phyloP scores from a whole-genome alignment of 2,329 filamentous ascomycete genomes.

The Aspergillus hiratsukae region DNA sequence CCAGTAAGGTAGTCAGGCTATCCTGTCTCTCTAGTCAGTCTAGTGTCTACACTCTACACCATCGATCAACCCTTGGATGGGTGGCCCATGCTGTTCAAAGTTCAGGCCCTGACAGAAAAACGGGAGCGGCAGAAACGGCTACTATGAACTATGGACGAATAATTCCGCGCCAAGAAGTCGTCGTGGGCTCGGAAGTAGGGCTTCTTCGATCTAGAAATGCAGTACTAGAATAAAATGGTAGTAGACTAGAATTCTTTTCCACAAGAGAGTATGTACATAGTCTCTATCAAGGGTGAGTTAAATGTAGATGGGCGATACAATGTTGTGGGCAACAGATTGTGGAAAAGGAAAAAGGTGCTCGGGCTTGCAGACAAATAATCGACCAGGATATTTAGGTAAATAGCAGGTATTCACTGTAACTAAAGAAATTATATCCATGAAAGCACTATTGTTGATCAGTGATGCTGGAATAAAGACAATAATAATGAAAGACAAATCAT shows the following conservation, averaged over 20 bases:
- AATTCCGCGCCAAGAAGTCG: not conserved
- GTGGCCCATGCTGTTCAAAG: conserved; percentile 20
- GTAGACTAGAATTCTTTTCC: not conserved
- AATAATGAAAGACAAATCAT: conserved; percentile 6
- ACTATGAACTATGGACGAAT: conserved; percentile 9
- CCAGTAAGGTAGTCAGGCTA: no score
- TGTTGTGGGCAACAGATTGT: not conserved
- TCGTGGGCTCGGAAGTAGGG: conserved; percentile 3
- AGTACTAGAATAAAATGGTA: not conserved
- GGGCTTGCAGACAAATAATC: no score
- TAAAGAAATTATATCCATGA: not conserved
- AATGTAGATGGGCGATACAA: no score
- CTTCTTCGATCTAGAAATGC: not conserved
- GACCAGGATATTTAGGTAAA: not conserved
- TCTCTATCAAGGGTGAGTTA: not conserved
- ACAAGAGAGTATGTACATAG: not conserved
- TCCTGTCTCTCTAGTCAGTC: no score
- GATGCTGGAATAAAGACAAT: not conserved
- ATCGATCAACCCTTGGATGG: not conserved
- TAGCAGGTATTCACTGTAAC: not conserved
- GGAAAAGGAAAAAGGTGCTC: not conserved
- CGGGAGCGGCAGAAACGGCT: conserved; percentile 24
- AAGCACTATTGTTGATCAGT: conserved; percentile 1
- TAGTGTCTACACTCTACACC: no score
- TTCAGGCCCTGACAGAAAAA: conserved; percentile 24